Evolutionary conservation across 2,329 filamentous ascomycete genomes (phyloP).

Genomic region (Stachybotrys chartarum): DNA sequence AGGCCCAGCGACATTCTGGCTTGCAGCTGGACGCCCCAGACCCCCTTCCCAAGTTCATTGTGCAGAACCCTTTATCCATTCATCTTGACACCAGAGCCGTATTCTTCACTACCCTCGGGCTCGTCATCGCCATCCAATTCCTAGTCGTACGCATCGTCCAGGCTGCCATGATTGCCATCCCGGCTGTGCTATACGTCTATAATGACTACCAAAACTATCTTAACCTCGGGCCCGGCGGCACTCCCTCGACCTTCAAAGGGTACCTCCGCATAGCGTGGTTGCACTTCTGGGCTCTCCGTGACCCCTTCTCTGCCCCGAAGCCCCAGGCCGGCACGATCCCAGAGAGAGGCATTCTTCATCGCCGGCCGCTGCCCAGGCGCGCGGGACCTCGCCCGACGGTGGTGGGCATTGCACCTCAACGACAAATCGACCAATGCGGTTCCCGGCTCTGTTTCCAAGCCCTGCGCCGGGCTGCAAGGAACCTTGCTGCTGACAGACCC

Average conservation of each 20-base stretch:
- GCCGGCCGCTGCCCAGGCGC: slow-evolving; percentile 49
- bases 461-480: slow-evolving; percentile 45
- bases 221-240: slow-evolving; percentile 72
- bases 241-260: slow-evolving; percentile 63
- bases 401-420: slow-evolving; percentile 72
- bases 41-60: slow-evolving; percentile 16
- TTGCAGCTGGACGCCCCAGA: slow-evolving; percentile 1
- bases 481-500: slow-evolving; percentile 38
- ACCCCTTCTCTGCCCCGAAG: slow-evolving; percentile 57
- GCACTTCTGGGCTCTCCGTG: slow-evolving; percentile 61
- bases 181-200: slow-evolving; percentile 45
- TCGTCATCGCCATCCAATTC: slow-evolving; percentile 46
- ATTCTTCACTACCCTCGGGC: slow-evolving; percentile 32
- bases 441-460: slow-evolving; percentile 44
- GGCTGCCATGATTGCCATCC: slow-evolving; percentile 41
- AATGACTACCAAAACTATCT: slow-evolving; percentile 72
- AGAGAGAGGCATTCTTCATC: slow-evolving; percentile 48
- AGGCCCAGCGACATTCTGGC: not conserved
- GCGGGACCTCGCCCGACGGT: slow-evolving; percentile 58
- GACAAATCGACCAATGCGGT: slow-evolving; percentile 65
- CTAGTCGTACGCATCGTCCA: slow-evolving; percentile 40
- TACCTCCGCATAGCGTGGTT: slow-evolving; percentile 70
- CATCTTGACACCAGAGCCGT: slow-evolving; percentile 45
- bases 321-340: slow-evolving; percentile 45
- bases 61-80: slow-evolving; percentile 43